These are phyloP conservation scores for Persicaria maculosa DNA, from an alignment of 148 eudicot species.

Conservation along the genomic window DNA sequence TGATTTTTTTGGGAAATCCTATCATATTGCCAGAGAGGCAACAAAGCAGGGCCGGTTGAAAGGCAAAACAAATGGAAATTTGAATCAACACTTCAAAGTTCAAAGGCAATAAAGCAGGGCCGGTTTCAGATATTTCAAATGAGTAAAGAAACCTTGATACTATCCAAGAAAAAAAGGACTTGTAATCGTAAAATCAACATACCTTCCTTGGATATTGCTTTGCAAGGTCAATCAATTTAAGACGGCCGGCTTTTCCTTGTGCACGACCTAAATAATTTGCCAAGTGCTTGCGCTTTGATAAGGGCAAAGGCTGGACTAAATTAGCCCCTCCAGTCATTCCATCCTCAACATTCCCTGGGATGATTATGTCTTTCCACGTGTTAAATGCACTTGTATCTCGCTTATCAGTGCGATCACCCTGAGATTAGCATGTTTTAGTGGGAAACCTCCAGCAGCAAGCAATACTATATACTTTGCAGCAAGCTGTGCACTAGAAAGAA, in stretches of 20 bases:
- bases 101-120: not conserved
- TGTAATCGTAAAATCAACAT: conserved; percentile 13
- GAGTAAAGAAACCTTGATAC: not conserved
- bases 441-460: not conserved
- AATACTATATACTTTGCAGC: not conserved
- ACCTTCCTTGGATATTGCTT: conserved; percentile 79
- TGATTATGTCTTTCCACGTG: conserved; percentile 93
- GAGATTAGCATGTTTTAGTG: conserved; percentile 18
- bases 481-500: not conserved
- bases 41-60: too few species aligned
- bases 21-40: not conserved
- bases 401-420: conserved; percentile 98
- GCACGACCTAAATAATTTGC: conserved; percentile 88
- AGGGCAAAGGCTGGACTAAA: conserved; percentile 65
- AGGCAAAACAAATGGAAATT: not conserved
- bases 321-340: conserved; percentile 61
- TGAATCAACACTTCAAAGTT: not conserved
- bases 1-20: not conserved
- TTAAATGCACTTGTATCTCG: conserved; percentile 81
- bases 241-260: conserved; percentile 80
- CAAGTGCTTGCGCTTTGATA: conserved; percentile 67
- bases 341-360: conserved; percentile 96
- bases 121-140: not conserved
- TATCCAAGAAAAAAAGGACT: not conserved
- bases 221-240: conserved; percentile 71